Conservation (phyloP, 2,329 filamentous ascomycete species). For the Pseudogymnoascus pannorum region DNA sequence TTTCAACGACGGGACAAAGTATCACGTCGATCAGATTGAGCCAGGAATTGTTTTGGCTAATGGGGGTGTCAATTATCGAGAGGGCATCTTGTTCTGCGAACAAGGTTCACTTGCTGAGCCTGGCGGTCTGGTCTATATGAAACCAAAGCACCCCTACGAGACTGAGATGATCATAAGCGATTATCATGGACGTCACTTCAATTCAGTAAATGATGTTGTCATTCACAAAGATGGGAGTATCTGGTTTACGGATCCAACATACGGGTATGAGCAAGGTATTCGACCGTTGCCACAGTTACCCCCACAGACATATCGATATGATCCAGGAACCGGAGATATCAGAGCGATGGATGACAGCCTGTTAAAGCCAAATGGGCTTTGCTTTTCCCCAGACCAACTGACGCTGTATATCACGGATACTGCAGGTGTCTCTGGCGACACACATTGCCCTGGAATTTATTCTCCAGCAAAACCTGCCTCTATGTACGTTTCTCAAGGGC, state of each 20-base stretch:
- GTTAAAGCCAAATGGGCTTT: conserved; percentile 47
- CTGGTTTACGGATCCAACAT: conserved; percentile 59
- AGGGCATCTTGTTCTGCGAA: conserved; percentile 22
- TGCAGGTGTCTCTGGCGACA: conserved; percentile 29
- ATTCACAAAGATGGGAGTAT: conserved; percentile 48
- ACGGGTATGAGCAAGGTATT: conserved; percentile 53
- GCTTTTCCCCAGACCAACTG: conserved; percentile 46
- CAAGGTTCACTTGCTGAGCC: conserved; percentile 16
- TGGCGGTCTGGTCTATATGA: conserved; percentile 20
- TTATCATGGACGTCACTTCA: conserved; percentile 52
- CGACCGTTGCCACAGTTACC: conserved; percentile 44
- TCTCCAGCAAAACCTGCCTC: conserved; percentile 14
- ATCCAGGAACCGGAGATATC: conserved; percentile 42
- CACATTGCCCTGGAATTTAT: neutral
- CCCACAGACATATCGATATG: conserved; percentile 52
- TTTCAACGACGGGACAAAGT: conserved; percentile 38
- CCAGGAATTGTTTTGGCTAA: conserved; percentile 16
- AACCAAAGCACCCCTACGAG: conserved; percentile 15
- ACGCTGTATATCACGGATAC: conserved; percentile 52
- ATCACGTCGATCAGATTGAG: conserved; percentile 19
- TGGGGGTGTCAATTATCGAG: conserved; percentile 19
- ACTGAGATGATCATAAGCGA: conserved; percentile 46
- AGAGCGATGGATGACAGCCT: conserved; percentile 52
- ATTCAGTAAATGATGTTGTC: conserved; percentile 51
- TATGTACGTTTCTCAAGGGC: conserved; percentile 7